Evolutionary conservation across 306 rosid species (phyloP).

Genomic region (Cicer yamashitae): DNA sequence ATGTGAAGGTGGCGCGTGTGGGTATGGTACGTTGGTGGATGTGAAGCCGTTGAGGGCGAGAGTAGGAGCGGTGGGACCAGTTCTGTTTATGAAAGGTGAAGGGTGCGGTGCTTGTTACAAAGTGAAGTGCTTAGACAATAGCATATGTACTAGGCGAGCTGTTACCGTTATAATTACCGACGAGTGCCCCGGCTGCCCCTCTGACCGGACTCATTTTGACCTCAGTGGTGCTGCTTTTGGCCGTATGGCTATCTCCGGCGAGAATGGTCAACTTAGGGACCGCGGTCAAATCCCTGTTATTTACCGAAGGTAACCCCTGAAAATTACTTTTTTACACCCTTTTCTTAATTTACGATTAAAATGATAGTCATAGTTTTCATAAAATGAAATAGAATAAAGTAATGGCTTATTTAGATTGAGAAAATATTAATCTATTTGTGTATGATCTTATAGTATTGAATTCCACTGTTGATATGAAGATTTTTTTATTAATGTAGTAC

Average conservation of each 20-base stretch:
- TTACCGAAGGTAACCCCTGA: slow-evolving; percentile 66
- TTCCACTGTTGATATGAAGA: no score
- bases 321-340: no score
- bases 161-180: slow-evolving; percentile 88
- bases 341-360: no score
- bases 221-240: slow-evolving; percentile 97
- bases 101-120: slow-evolving; percentile 96
- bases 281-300: slow-evolving; percentile 76
- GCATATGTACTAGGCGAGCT: slow-evolving; percentile 78
- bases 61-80: slow-evolving; percentile 86
- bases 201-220: slow-evolving; percentile 79
- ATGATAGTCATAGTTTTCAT: no score
- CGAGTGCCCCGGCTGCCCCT: slow-evolving; percentile 86
- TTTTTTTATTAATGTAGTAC: neutral
- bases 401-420: no score
- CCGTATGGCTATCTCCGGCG: slow-evolving; percentile 77
- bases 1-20: slow-evolving; percentile 89
- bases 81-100: slow-evolving; percentile 78
- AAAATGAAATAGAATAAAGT: no score
- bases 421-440: no score
- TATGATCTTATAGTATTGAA: no score
- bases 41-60: slow-evolving; percentile 84
- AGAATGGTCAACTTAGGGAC: slow-evolving; percentile 68
- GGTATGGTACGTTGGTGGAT: slow-evolving; percentile 86
- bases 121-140: slow-evolving; percentile 74